Evolutionary conservation across 1,284 basidiomycete species (phyloP).

Genomic region (Melampsora americana): DNA sequence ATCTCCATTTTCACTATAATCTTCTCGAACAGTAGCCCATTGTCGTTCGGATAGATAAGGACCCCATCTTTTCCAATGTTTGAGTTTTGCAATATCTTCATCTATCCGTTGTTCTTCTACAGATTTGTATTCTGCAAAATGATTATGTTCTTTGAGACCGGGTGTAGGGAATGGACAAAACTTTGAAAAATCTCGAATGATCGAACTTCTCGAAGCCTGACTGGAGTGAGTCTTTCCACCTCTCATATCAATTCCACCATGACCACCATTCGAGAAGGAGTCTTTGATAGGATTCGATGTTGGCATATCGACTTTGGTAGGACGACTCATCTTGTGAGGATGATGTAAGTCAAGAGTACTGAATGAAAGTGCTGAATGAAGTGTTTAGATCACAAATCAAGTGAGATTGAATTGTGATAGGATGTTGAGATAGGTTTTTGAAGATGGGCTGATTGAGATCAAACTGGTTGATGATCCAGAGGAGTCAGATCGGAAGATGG

Average conservation of each 20-base stretch:
- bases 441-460: no score
- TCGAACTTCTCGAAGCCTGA: slow-evolving; percentile 11
- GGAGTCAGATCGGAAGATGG: no score
- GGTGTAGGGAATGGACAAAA: slow-evolving; percentile 46
- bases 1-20: slow-evolving; percentile 93
- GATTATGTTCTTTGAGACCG: slow-evolving; percentile 47
- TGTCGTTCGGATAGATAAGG: slow-evolving; percentile 94
- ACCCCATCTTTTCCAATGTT: slow-evolving; percentile 97
- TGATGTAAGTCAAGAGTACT: no score
- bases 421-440: no score
- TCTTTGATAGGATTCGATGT: slow-evolving; percentile 5
- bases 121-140: slow-evolving; percentile 50
- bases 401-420: no score
- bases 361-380: no score
- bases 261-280: background rate
- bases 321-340: slow-evolving; percentile 26
- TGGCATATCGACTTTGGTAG: slow-evolving; percentile 31
- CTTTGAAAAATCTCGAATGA: slow-evolving; percentile 42
- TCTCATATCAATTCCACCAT: background rate
- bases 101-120: slow-evolving; percentile 59
- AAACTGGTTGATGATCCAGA: no score
- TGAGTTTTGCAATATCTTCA: slow-evolving; percentile 65
- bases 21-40: slow-evolving; percentile 97
- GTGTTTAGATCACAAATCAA: no score
- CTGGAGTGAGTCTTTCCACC: slow-evolving; percentile 7